Conservation (phyloP, 768 basidiomycete genomes). For the Lentinula detonsa region DNA sequence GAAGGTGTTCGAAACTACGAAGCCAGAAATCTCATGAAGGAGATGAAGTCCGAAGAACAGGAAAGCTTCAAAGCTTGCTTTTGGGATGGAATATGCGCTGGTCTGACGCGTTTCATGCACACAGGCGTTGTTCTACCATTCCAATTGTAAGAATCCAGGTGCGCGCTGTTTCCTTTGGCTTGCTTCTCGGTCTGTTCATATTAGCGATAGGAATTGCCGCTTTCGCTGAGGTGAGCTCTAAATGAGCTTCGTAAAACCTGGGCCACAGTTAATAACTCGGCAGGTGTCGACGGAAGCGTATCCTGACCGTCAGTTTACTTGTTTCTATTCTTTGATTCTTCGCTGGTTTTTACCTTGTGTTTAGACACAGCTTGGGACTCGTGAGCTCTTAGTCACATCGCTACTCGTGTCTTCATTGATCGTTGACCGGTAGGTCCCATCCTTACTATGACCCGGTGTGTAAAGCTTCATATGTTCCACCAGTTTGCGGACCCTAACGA, state of each 20-base stretch:
- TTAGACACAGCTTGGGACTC: constrained; percentile 88
- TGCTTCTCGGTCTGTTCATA: background rate
- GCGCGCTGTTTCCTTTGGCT: constrained; percentile 8
- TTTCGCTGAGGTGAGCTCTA: constrained; percentile 63
- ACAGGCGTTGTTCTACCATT: constrained; percentile 83
- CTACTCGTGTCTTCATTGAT: constrained; percentile 8
- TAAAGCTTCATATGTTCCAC: background rate
- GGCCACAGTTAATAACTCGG: background rate
- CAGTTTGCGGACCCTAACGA: too few species aligned
- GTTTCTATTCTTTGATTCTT: background rate
- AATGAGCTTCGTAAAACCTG: background rate
- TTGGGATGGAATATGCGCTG: background rate
- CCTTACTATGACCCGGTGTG: constrained; percentile 77
- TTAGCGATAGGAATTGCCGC: constrained; percentile 59
- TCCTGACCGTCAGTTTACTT: constrained; percentile 67
- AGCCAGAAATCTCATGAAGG: constrained; percentile 78
- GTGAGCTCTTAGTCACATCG: constrained; percentile 33
- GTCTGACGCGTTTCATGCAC: background rate
- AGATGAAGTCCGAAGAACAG: constrained; percentile 73
- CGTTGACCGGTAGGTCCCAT: constrained; percentile 38
- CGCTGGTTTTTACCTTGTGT: background rate
- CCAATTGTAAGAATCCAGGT: constrained; percentile 83
- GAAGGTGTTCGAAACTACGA: constrained; percentile 86
- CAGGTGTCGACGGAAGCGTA: constrained; percentile 82
- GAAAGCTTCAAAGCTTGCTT: constrained; percentile 33